Percentiles rank a stretch among this genome's conserved stretches.
phyloP scores from a whole-genome alignment of 257 asterid genomes.

The Misopates orontium region DNA sequence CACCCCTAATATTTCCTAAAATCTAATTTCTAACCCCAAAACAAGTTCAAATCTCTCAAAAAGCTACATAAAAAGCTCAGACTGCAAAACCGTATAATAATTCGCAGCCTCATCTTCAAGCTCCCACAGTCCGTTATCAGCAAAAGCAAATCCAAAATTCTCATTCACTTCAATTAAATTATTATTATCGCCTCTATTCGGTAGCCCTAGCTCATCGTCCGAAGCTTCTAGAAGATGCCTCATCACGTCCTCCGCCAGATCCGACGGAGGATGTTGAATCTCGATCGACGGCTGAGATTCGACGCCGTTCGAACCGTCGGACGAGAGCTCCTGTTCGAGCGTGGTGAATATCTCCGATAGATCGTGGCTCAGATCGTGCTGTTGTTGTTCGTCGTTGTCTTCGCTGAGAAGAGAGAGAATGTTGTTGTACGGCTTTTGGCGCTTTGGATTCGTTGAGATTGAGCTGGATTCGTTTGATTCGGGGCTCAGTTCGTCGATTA shows the following conservation, averaged over 20 bases:
- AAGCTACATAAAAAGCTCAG: constrained; percentile 49
- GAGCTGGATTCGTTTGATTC: too few relatives aligned
- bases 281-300: constrained; percentile 10
- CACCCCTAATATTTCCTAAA: constrained; percentile 30
- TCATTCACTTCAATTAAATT: background rate
- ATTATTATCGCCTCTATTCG: constrained; percentile 32
- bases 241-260: constrained; percentile 56
- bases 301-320: constrained; percentile 14
- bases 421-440: constrained; percentile 53
- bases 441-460: too few relatives aligned
- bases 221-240: constrained; percentile 75
- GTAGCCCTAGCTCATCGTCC: constrained; percentile 67
- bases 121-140: constrained; percentile 49
- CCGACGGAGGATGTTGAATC: constrained; percentile 29
- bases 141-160: constrained; percentile 10
- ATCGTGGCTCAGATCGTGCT: constrained; percentile 45
- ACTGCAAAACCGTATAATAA: constrained; percentile 49
- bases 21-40: constrained; percentile 33
- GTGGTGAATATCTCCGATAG: constrained; percentile 59
- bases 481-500: background rate
- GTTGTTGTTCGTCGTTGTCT: constrained; percentile 32
- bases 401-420: constrained; percentile 64
- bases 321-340: constrained; percentile 63
- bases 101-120: constrained; percentile 60
- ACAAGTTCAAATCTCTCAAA: background rate